Evolutionary conservation across 1,284 basidiomycete genomes (phyloP).

Genomic region (Marasmius fiardii): DNA sequence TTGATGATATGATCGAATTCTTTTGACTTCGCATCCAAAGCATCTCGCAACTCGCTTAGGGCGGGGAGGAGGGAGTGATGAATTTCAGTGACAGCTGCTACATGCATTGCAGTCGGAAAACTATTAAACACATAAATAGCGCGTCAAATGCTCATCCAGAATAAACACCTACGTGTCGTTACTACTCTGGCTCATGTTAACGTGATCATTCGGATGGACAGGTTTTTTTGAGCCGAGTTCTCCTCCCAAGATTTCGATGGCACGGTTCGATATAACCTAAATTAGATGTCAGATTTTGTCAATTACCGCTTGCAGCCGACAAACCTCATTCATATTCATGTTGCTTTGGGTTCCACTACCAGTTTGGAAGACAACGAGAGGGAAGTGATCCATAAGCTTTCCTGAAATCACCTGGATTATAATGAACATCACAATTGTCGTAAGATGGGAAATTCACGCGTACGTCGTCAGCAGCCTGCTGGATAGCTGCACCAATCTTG

Average conservation of each 20-base stretch:
- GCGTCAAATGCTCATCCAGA: constrained; percentile 2
- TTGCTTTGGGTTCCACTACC: constrained; percentile 99
- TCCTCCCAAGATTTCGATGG: constrained; percentile 96
- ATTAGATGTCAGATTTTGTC: constrained; percentile 2
- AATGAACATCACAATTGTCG: neutral
- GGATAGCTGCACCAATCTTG: constrained; percentile 87
- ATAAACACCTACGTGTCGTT: constrained; percentile 89
- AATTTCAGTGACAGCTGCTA: constrained; percentile 93
- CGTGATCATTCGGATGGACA: constrained; percentile 99
- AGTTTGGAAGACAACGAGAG: constrained; percentile 98
- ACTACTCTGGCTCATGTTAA: constrained; percentile 99
- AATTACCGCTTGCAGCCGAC: neutral
- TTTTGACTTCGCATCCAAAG: constrained; percentile 79
- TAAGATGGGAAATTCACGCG: constrained; percentile 18
- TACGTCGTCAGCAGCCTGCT: constrained; percentile 92
- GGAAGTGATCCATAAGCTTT: constrained; percentile 94
- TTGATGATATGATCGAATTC: constrained; percentile 93
- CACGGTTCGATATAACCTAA: constrained; percentile 96
- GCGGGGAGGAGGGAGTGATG: constrained; percentile 82
- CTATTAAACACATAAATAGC: constrained; percentile 36
- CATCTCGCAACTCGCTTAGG: constrained; percentile 79
- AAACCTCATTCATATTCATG: constrained; percentile 98
- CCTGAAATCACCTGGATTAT: constrained; percentile 84
- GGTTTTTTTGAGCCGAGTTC: constrained; percentile 95
- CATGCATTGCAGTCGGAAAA: constrained; percentile 99